A percentile compares a stretch with the other conserved stretches of the same genome.
Evolutionary conservation across 1,284 basidiomycete genomes (phyloP).

Genomic region (Ceratorhiza oryzae-sativae): DNA sequence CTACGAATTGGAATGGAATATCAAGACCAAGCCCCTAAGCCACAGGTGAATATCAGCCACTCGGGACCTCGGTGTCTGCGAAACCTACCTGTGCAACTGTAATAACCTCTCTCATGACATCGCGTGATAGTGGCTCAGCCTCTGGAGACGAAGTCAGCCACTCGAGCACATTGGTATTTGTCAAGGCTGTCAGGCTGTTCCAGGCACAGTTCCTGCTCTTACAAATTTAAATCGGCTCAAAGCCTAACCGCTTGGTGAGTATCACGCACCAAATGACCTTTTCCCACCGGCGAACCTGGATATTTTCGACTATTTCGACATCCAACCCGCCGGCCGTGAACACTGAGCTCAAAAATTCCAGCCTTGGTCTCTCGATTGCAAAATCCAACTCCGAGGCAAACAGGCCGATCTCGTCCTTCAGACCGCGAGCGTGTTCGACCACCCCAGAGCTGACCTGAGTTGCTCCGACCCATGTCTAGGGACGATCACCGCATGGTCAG

Average conservation of each 20-base stretch:
- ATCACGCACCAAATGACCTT: slow-evolving; percentile 37
- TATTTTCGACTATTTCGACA: slow-evolving; percentile 15
- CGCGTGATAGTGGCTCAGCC: slow-evolving; percentile 31
- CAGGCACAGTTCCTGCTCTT: slow-evolving; percentile 39
- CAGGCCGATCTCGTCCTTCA: slow-evolving; percentile 33
- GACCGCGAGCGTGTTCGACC: slow-evolving; percentile 17
- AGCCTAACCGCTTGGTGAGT: background rate
- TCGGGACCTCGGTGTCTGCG: background rate
- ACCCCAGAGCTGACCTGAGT: slow-evolving; percentile 33
- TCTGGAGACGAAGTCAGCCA: slow-evolving; percentile 35
- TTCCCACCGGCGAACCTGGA: slow-evolving; percentile 34
- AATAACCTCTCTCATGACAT: slow-evolving; percentile 35
- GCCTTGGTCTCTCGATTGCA: background rate
- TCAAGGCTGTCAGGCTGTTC: slow-evolving; percentile 36
- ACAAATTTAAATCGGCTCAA: background rate
- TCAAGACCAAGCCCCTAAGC: slow-evolving; percentile 21
- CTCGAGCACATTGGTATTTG: slow-evolving; percentile 29
- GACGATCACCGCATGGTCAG: background rate
- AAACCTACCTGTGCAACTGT: slow-evolving; percentile 30
- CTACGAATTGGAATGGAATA: slow-evolving; percentile 23
- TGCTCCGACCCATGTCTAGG: slow-evolving; percentile 29
- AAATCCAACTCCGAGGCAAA: slow-evolving; percentile 9
- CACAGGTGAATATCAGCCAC: background rate
- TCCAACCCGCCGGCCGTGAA: slow-evolving; percentile 26
- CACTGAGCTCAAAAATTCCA: background rate